Conservation (phyloP, 1,284 basidiomycete species). For the Anthracocystis walkeri region DNA sequence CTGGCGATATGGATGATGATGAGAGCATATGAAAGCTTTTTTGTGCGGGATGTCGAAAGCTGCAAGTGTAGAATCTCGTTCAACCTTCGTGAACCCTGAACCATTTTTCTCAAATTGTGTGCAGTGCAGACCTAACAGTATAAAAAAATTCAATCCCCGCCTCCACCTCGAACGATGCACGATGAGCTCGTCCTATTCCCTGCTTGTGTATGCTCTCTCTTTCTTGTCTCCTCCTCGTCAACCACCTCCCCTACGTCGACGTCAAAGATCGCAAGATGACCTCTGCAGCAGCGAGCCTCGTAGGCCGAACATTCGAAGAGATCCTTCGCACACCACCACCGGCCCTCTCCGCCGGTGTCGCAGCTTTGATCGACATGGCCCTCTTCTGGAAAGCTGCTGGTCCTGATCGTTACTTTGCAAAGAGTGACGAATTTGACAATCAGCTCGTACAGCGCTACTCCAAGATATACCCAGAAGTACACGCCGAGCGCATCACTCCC, state of each 20-base stretch:
- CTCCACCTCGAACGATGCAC: background rate
- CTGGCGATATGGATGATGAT: constrained; percentile 6
- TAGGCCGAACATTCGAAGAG: constrained; percentile 29
- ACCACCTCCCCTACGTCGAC: too few species aligned
- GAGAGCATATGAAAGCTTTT: background rate
- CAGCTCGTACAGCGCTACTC: constrained; percentile 33
- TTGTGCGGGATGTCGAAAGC: constrained; percentile 2
- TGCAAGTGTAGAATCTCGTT: constrained; percentile 14
- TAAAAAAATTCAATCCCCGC: background rate
- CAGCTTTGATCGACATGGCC: constrained; percentile 34
- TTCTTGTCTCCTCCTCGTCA: background rate
- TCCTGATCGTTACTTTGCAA: constrained; percentile 32
- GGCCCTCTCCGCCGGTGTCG: constrained; percentile 20
- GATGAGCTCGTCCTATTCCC: background rate
- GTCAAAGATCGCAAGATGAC: constrained; percentile 2
- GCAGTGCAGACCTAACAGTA: background rate
- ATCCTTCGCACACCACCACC: constrained; percentile 29
- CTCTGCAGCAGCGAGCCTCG: constrained; percentile 10
- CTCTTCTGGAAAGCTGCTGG: constrained; percentile 43
- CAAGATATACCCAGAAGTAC: constrained; percentile 22
- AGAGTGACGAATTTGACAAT: constrained; percentile 28
- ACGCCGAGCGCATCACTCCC: constrained; percentile 23
- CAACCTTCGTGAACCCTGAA: constrained; percentile 15
- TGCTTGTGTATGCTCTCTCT: background rate
- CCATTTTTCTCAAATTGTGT: background rate